Percentiles rank a stretch among this genome's conserved stretches.
Evolutionary conservation across 805 yeast species (phyloP).

Genomic region (Candida hungchunana): DNA sequence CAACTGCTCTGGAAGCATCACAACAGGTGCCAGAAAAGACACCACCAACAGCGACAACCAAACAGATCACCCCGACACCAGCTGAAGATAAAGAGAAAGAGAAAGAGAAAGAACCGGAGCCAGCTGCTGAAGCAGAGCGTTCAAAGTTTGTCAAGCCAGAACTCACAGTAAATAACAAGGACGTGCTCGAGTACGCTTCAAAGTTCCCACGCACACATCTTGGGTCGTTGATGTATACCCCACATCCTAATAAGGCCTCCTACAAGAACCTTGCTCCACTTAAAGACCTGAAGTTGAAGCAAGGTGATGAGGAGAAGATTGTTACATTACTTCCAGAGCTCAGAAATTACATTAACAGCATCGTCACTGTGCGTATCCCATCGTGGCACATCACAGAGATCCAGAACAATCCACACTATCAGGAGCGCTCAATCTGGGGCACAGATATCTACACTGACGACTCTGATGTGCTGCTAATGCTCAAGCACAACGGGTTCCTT

Average conservation of each 20-base stretch:
- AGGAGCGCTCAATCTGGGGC: conserved; percentile 67
- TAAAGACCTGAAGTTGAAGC: conserved; percentile 2
- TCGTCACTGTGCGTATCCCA: conserved; percentile 28
- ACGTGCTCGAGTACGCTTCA: conserved; percentile 37
- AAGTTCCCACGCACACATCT: conserved; percentile 42
- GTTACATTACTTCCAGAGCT: conserved; percentile 31
- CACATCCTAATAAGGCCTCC: conserved; percentile 46
- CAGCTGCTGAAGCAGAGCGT: background rate
- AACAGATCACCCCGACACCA: too few species aligned
- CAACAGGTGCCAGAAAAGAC: too few species aligned
- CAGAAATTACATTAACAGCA: conserved; percentile 38
- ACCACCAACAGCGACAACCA: too few species aligned
- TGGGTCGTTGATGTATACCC: conserved; percentile 56
- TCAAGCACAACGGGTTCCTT: conserved; percentile 73
- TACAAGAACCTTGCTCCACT: conserved; percentile 18
- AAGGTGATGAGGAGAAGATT: conserved; percentile 8
- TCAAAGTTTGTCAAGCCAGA: conserved; percentile 20
- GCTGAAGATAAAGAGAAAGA: conserved; percentile 16
- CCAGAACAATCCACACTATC: conserved; percentile 22
- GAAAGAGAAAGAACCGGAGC: conserved; percentile 9
- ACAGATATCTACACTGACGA: conserved; percentile 92
- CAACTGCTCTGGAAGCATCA: too few species aligned
- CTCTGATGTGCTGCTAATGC: conserved; percentile 71
- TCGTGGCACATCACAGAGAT: conserved; percentile 24
- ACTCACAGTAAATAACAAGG: conserved; percentile 33